A percentile compares a stretch with the other conserved stretches of the same genome.
Evolutionary conservation across 345 rosid species (phyloP).

Genomic region (Bruguiera parviflora): DNA sequence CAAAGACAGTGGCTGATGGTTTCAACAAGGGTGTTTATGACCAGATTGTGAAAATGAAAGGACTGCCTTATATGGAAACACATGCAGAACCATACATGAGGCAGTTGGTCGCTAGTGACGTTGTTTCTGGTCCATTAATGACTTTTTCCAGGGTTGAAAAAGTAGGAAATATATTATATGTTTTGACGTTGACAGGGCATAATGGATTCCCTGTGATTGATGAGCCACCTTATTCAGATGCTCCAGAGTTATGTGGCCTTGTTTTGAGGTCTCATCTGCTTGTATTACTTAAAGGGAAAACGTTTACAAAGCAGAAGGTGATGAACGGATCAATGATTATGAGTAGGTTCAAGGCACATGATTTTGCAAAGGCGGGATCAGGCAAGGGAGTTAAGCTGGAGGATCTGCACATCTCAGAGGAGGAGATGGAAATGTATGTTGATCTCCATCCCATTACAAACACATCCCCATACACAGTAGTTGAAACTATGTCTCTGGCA

Average conservation of each 20-base stretch:
- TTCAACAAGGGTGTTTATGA: conserved; percentile 88
- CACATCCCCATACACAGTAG: conserved; percentile 79
- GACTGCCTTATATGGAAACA: conserved; percentile 81
- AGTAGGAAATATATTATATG: conserved; percentile 54
- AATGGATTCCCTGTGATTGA: conserved; percentile 89
- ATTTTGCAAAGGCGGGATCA: conserved; percentile 77
- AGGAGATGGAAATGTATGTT: conserved; percentile 88
- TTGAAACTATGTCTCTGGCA: conserved; percentile 78
- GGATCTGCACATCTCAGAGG: conserved; percentile 59
- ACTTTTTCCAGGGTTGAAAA: conserved; percentile 68
- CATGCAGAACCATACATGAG: conserved; percentile 95
- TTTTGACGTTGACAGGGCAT: conserved; percentile 55
- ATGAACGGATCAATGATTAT: conserved; percentile 41
- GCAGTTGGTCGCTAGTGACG: conserved; percentile 65
- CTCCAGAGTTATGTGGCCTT: conserved; percentile 75
- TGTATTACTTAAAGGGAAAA: conserved; percentile 70
- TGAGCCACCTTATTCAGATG: conserved; percentile 74
- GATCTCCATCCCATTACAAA: conserved; percentile 88
- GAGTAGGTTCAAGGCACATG: conserved; percentile 58
- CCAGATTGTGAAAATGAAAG: conserved; percentile 83
- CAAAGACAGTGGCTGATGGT: conserved; percentile 79
- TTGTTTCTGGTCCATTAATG: conserved; percentile 60
- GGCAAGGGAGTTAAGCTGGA: conserved; percentile 77
- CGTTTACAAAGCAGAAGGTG: conserved; percentile 45
- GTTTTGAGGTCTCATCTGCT: conserved; percentile 85